Evolutionary conservation across 495 filamentous ascomycete species (phyloP), one percentile per base, ranked within the genome.

Genomic region (Trichoderma virens): DNA sequence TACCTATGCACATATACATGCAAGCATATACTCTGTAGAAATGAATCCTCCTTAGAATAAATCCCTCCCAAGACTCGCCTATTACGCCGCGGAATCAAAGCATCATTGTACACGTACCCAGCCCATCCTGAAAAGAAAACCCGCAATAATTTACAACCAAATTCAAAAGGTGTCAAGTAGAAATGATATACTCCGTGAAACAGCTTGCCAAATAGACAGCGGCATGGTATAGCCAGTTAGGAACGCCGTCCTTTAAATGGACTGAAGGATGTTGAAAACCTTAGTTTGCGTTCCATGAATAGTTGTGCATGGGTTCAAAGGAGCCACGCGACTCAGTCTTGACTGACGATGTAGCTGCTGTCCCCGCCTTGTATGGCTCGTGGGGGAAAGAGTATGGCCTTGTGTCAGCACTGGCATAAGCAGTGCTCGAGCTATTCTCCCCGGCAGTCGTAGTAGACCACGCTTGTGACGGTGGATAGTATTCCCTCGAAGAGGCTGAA

Each of bases 361-460:
- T 64, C 54, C 66, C 62, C 3, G 62, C 60, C 67, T 69, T 69
- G 59, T 72, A 72, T 16, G 66, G 67, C 20, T 75, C 70, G 11
- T 62, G 39, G 9, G 77, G 71, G 18, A 72, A 80, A 18, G 72
- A 69, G 63, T 81, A 81, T 8, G 78, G 72, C 47, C 77, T 70
- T 30, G 70, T 73, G 43, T 75, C 72, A 66, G 69, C 71, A 64
- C 74, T 75, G 16, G 70, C 65, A 30, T 78, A 76, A 16, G 70
- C 67, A 7, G 72, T 70, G 2, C 72, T 64, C 14, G 75, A 67
- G 41, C 70, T 70, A 8, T 67, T 65, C 56, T 79, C 78, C 43
- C 76, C 75, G 2, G 78, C 75, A 25, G 77, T 75, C 16, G 75
- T 75, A 20, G 75, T 78, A 56, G 51, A 27, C 78, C 77, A 80